Base-by-base conservation (phyloP, 2,329 filamentous ascomycete species). In the Neobulgaria alba region DNA sequence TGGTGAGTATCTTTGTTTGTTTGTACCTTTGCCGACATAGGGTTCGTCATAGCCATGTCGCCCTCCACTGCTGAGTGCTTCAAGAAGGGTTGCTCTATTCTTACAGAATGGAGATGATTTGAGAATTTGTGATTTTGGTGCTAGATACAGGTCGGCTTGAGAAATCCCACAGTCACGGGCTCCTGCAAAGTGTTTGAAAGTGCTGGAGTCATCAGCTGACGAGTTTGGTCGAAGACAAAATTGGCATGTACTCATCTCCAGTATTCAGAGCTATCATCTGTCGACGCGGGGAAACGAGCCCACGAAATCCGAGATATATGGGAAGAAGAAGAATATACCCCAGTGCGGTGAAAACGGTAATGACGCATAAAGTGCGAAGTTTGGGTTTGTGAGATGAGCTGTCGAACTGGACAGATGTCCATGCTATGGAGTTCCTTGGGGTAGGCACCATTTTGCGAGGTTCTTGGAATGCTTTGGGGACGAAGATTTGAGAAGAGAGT, bases 11-110 rank as follows among this genome's bases (percentile, higher is more conserved):
- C n/a, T n/a, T n/a, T n/a, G n/a, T n/a, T n/a, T n/a, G n/a, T n/a
- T n/a, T n/a, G n/a, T n/a, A n/a, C 51, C 43, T 36, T 48, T 52
- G 4, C 51, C 51, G 32, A 54, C 58, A 48, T 61, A 68, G 3
- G 63, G 60, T 10, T 57, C 56, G 42, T 65, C 62, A 42, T 63
- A 64, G 9, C 63, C 63, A 53, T 64, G 54, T 34, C 63, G 54
- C 5, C 63, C 62, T 21, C 65, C 66, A 33, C 57, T 54, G 44
- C 63, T 66, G 54, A 68, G 57, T 12, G 64, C 63, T 43, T 57
- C 56, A 1, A 67, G 53, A 8, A 68, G 55, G 3, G 50, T 52
- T 29, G 55, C 54, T 30, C 64, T 41, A 12, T 49, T 46, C 18
- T 41, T 44, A 29, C 52, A 55, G 26, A 55, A 55, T 10, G 52